Evolutionary conservation across 805 yeast genomes (phyloP).

Genomic region (Candida sanyiensis): DNA sequence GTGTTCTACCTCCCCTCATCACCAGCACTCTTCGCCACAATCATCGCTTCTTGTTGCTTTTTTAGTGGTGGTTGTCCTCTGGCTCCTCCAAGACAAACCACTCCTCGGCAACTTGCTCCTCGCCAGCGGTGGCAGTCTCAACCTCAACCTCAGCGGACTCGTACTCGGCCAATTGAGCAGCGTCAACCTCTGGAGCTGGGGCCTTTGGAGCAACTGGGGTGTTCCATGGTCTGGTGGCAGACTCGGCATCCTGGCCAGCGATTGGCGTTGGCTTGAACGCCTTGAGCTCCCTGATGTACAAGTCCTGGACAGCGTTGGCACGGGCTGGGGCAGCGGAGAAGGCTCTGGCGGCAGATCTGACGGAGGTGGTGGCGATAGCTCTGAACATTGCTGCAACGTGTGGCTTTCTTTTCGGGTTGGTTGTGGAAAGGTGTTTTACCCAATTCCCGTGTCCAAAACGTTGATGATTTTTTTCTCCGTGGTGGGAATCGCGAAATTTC

Average conservation of each 20-base stretch:
- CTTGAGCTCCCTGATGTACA: conserved; percentile 82
- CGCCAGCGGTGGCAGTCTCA: conserved; percentile 24
- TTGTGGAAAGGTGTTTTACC: no score
- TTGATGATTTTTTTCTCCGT: conserved; percentile 1
- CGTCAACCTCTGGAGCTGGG: conserved; percentile 67
- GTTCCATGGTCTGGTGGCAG: conserved; percentile 76
- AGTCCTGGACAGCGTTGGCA: conserved; percentile 66
- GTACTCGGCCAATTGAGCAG: conserved; percentile 62
- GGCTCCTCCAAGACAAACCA: conserved; percentile 78
- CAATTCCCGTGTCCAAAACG: not conserved
- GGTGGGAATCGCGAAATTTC: conserved; percentile 1
- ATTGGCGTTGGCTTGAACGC: conserved; percentile 81
- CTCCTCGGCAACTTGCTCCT: conserved; percentile 51
- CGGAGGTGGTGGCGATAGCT: conserved; percentile 20
- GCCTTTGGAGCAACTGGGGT: conserved; percentile 72
- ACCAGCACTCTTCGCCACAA: not conserved
- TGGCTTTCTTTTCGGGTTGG: no score
- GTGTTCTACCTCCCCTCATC: not conserved
- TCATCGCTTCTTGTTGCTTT: not conserved
- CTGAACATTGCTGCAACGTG: conserved; percentile 21
- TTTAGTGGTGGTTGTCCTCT: conserved; percentile 47
- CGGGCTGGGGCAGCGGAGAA: conserved; percentile 32
- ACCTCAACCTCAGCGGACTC: conserved; percentile 73
- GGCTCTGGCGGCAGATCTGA: conserved; percentile 28
- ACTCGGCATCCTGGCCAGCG: conserved; percentile 68